These are phyloP conservation scores for Dothiorella sarmentorum DNA, from an alignment of 2,329 filamentous ascomycete species.

Conservation along the genomic window DNA sequence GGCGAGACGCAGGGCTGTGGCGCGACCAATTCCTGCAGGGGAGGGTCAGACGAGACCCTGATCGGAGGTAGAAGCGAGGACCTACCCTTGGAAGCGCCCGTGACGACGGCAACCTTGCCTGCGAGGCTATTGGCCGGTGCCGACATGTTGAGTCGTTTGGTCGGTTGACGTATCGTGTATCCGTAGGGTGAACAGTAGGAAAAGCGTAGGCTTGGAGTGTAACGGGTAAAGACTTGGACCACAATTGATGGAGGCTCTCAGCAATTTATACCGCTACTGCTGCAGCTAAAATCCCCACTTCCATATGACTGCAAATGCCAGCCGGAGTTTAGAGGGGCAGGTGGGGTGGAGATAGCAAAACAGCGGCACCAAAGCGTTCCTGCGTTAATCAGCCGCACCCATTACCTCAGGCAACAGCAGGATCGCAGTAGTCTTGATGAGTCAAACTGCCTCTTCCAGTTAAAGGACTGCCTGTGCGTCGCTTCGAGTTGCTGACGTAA, in stretches of 20 bases:
- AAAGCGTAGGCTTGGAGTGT: neutral
- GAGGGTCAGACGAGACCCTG: neutral
- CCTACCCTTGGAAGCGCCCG: constrained; percentile 73
- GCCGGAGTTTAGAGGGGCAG: neutral
- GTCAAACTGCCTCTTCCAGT: constrained; percentile 12
- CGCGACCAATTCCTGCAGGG: constrained; percentile 67
- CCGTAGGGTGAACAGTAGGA: no score
- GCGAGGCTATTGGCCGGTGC: constrained; percentile 40
- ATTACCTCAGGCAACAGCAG: neutral
- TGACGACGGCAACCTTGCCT: constrained; percentile 75
- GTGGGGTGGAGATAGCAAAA: constrained; percentile 1
- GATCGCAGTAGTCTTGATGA: neutral
- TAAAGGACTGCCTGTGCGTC: constrained; percentile 5
- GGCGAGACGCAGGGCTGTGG: constrained; percentile 65
- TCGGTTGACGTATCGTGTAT: neutral
- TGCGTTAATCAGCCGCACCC: neutral
- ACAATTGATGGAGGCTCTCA: neutral
- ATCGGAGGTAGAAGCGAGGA: neutral
- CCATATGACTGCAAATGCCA: neutral
- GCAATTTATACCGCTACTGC: neutral
- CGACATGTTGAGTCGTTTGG: neutral
- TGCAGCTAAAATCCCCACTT: neutral
- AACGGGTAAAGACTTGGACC: neutral
- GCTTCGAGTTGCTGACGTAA: constrained; percentile 9
- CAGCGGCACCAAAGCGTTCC: neutral